Conservation (phyloP, 148 eudicot species). For the Rhododendron williamsianum region DNA sequence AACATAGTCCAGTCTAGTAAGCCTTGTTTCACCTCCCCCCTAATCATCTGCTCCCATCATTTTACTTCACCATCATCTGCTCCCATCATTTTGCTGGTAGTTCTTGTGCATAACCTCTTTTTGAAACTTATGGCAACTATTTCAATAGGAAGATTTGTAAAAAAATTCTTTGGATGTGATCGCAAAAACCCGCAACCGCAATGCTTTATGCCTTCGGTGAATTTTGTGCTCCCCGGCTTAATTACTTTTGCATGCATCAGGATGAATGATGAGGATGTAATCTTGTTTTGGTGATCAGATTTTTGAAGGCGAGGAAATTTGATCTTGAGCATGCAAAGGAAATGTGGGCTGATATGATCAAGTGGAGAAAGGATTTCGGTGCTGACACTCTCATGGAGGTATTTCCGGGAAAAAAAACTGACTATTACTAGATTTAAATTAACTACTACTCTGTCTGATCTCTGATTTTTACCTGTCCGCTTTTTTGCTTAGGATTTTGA, state of each 20-base stretch:
- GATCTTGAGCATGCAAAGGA: conserved; percentile 83
- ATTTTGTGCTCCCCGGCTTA: neutral
- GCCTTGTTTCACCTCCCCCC: neutral
- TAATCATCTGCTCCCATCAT: neutral
- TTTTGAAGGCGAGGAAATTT: conserved; percentile 91
- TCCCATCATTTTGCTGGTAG: neutral
- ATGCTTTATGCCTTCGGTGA: neutral
- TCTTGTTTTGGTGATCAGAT: conserved; percentile 37
- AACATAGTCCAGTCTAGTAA: neutral
- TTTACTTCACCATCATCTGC: neutral
- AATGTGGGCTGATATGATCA: conserved; percentile 94
- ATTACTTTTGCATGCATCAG: neutral
- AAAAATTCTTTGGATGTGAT: neutral
- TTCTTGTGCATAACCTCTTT: neutral
- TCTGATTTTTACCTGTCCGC: neutral
- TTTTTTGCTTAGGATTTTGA: conserved; percentile 54
- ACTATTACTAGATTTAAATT: neutral
- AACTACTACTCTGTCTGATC: neutral
- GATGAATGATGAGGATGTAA: neutral
- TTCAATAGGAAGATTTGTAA: neutral
- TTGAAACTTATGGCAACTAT: neutral
- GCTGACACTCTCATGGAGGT: conserved; percentile 90
- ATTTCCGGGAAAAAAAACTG: neutral
- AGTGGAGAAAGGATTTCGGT: conserved; percentile 85
- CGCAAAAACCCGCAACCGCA: neutral